Percentiles rank a stretch among this genome's conserved stretches.
phyloP scores from a whole-genome alignment of 75 land plant genomes.

The Selaginella moellendorffii region DNA sequence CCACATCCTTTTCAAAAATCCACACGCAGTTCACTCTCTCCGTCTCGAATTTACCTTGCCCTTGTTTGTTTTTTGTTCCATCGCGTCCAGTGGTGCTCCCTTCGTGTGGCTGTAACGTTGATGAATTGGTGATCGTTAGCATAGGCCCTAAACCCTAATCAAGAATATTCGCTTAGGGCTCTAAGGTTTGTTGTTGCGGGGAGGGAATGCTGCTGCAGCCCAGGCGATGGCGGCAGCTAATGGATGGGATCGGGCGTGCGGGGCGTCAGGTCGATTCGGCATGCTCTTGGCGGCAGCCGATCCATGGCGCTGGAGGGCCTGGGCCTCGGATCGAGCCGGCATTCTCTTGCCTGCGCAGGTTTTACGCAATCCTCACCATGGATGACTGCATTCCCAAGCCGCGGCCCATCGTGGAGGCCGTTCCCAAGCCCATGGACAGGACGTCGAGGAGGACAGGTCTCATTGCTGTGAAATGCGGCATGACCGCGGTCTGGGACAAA shows the following conservation, averaged over 20 bases:
- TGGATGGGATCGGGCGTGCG: not conserved
- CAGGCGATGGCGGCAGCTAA: not conserved
- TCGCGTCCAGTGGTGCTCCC: too few relatives aligned
- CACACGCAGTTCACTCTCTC: too few relatives aligned
- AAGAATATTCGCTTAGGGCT: not conserved
- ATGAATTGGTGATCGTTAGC: too few relatives aligned
- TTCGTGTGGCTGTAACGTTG: too few relatives aligned
- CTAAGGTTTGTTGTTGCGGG: not conserved
- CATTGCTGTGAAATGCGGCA: conserved; percentile 93
- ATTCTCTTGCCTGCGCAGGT: not conserved
- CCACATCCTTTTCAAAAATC: too few relatives aligned
- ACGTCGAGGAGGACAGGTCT: conserved; percentile 65
- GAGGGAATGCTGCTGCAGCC: not conserved
- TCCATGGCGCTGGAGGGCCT: not conserved
- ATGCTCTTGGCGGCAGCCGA: not conserved
- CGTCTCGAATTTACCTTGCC: too few relatives aligned
- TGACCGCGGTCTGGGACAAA: conserved; percentile 92
- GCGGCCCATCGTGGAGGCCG: not conserved
- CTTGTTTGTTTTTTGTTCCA: too few relatives aligned
- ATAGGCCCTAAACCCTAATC: too few relatives aligned
- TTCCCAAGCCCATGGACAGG: not conserved
- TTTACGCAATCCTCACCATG: not conserved
- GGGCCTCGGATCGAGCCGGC: not conserved
- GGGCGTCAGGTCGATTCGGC: not conserved
- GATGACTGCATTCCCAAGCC: not conserved